Evolutionary conservation across 2,329 filamentous ascomycete species (phyloP).

Genomic region (Seiridium unicorne): DNA sequence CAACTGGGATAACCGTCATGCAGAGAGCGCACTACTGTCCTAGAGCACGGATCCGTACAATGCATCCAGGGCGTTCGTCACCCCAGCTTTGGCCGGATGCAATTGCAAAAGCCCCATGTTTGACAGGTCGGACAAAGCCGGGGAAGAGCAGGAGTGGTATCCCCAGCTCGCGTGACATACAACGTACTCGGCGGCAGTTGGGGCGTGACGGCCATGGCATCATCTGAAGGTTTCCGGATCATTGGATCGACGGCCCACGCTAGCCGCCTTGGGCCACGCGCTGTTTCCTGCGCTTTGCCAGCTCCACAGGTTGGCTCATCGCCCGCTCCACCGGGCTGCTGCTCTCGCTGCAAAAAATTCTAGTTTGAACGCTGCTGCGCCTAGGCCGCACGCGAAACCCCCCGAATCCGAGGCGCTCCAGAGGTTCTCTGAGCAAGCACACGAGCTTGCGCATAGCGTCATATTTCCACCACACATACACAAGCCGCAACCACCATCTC

Average conservation of each 20-base stretch:
- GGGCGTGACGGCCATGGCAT: background rate
- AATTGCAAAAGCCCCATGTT: background rate
- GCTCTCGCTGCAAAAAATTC: background rate
- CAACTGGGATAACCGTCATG: background rate
- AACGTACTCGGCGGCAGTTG: background rate
- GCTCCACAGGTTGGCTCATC: background rate
- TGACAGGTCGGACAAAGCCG: conserved; percentile 6
- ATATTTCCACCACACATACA: conserved; percentile 1
- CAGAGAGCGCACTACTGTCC: background rate
- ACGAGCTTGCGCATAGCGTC: conserved; percentile 4
- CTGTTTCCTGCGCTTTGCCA: background rate
- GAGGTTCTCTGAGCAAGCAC: conserved; percentile 1
- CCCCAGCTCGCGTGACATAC: background rate
- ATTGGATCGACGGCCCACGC: background rate
- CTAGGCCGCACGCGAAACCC: background rate
- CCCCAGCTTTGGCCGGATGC: background rate
- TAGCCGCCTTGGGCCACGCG: background rate
- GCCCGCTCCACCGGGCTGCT: background rate
- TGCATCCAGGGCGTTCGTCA: too few relatives aligned
- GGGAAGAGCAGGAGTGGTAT: background rate
- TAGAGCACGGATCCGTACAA: too few relatives aligned
- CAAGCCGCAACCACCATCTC: background rate
- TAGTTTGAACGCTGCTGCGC: background rate
- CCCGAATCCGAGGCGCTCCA: conserved; percentile 1
- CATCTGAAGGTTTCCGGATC: background rate